Conservation (phyloP, 2,329 filamentous ascomycete species). For the Trichoderma gracile region DNA sequence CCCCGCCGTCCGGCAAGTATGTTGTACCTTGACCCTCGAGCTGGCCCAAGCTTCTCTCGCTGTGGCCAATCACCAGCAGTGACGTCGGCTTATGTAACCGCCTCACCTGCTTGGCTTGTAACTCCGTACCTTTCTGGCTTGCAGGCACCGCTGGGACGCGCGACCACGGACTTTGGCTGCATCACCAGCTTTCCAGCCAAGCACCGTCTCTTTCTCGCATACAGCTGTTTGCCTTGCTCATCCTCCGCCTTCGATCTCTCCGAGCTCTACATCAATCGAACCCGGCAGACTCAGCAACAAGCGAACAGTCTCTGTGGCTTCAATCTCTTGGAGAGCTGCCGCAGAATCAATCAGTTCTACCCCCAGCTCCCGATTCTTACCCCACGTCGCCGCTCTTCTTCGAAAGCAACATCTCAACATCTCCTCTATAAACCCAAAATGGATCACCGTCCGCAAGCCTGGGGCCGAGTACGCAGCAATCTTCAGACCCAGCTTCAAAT, state of each 20-base stretch:
- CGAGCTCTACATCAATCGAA: neutral
- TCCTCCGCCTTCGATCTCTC: neutral
- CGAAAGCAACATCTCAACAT: constrained; percentile 4
- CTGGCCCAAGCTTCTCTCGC: constrained; percentile 18
- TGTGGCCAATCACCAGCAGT: constrained; percentile 35
- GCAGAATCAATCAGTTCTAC: constrained; percentile 8
- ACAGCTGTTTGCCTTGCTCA: neutral
- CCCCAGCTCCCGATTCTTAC: constrained; percentile 11
- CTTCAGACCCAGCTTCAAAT: too few relatives aligned
- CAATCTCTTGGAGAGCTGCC: neutral
- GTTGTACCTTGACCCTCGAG: constrained; percentile 1
- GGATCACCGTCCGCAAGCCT: constrained; percentile 73
- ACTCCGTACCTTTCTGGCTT: constrained; percentile 35
- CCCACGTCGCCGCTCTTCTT: constrained; percentile 22
- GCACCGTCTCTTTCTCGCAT: neutral
- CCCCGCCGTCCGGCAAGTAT: neutral
- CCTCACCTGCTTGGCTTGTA: neutral
- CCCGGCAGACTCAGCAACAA: constrained; percentile 2
- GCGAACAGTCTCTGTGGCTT: neutral
- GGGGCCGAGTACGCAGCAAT: constrained; percentile 63
- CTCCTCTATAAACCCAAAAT: constrained; percentile 42
- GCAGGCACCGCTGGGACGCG: constrained; percentile 38
- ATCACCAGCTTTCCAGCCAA: constrained; percentile 27
- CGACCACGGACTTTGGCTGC: constrained; percentile 32
- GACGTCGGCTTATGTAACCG: constrained; percentile 36